Evolutionary conservation across 352 stramenopile genomes (phyloP).

Genomic region (Peronospora farinosa): DNA sequence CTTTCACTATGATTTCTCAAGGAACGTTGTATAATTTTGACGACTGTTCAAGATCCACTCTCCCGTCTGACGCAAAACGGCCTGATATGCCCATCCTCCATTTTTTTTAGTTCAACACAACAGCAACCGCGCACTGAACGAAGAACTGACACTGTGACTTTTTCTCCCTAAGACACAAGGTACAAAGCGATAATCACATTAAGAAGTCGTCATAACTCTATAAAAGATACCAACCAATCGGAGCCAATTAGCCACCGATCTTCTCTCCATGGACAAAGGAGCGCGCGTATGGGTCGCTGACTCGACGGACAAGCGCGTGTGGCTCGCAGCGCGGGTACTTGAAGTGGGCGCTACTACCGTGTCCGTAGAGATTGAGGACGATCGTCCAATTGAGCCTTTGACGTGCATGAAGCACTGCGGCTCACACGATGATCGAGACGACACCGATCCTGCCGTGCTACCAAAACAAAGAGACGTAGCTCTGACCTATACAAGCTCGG

Average conservation of each 20-base stretch:
- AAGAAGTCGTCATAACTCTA: no score
- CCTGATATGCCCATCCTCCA: slow-evolving; percentile 26
- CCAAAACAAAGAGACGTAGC: slow-evolving; percentile 30
- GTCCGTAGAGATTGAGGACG: slow-evolving; percentile 24
- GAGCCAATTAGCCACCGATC: no score
- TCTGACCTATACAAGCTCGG: slow-evolving; percentile 30
- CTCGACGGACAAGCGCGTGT: slow-evolving; percentile 43
- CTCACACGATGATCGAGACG: slow-evolving; percentile 11
- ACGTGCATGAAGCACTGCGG: slow-evolving; percentile 5
- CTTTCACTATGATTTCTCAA: neutral
- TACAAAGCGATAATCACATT: no score
- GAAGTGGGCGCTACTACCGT: slow-evolving; percentile 10
- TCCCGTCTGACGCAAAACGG: slow-evolving; percentile 10
- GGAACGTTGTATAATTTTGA: slow-evolving; percentile 3
- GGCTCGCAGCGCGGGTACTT: slow-evolving; percentile 47
- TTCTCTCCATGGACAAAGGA: slow-evolving; percentile 56
- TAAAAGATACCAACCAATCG: no score
- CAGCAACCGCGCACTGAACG: no score
- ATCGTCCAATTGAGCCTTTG: slow-evolving; percentile 2
- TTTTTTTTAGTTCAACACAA: no score
- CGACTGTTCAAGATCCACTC: slow-evolving; percentile 12
- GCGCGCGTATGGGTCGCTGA: slow-evolving; percentile 69
- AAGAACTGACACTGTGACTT: slow-evolving; percentile 15
- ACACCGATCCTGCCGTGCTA: slow-evolving; percentile 2
- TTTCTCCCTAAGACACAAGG: slow-evolving; percentile 15